Evolutionary conservation across 2,329 filamentous ascomycete species (phyloP), one percentile per base, ranked within the genome.

Genomic region (Cercospora brassicicola): DNA sequence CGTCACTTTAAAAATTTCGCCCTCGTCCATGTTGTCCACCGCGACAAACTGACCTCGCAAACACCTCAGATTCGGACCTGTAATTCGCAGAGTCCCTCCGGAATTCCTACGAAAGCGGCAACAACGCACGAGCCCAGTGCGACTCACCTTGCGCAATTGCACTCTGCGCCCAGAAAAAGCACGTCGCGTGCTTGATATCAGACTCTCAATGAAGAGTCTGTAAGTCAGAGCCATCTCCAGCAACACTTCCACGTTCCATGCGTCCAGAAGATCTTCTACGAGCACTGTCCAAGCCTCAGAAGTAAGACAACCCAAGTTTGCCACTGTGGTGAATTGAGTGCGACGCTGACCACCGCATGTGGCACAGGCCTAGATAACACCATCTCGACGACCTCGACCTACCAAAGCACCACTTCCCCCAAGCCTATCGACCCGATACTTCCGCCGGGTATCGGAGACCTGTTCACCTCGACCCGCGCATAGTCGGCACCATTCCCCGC

Each of bases 251-350:
- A 56, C 62, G 39, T 55, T 89, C 90, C 68, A 97, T 97, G 93
- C 94, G 89, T 91, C 90, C 87, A 82, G 91, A 90, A 84, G 92
- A 96, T 83, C 89, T 96, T 79, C 88, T 96, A 80, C 91, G 93
- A 84, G 95, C 96, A 85, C 89, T 97, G 77, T 96, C 92, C 80
- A 95, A 95, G 86, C 93, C 93, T 80, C 92, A 92, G 82, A 96
- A 96, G 93, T 96, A 84, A 80, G 91, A 64, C 64, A 23, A 10
- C 11, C 26, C 74, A 69, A 71, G 73, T 69, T 62, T 71, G 61
- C 39, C 64, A 28, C 36, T 55, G 53, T 39, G 10, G 53, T 39
- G n/a, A 36, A 59, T 61, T 11, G 48, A 11, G n/a, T 61, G 48
- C 65, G 36, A 71, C 64, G 70, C 61, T 33, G 55, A 39, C 45